Conservation (phyloP, 495 filamentous ascomycete genomes). For the Halenospora varia region DNA sequence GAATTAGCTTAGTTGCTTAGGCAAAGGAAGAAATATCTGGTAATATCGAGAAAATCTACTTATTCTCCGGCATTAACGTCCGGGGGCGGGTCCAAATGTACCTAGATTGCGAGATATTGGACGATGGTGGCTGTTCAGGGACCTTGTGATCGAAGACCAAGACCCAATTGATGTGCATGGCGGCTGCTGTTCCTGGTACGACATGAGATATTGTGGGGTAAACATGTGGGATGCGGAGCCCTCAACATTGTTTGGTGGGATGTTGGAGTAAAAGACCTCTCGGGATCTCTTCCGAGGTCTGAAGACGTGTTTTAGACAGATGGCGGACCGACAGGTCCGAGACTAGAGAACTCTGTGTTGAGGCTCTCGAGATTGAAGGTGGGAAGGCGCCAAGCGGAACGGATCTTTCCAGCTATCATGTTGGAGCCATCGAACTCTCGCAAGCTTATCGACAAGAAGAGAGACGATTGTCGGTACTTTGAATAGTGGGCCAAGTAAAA, state of each 20-base stretch:
- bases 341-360: neutral
- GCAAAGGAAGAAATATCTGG: neutral
- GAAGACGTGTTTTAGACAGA: neutral
- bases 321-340: neutral
- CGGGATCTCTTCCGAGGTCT: neutral
- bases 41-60: neutral
- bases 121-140: neutral
- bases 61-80: neutral
- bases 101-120: neutral
- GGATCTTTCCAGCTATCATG: neutral
- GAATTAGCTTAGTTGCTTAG: neutral
- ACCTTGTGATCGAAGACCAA: neutral
- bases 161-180: neutral
- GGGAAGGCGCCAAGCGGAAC: neutral
- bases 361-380: neutral
- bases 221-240: neutral
- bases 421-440: neutral
- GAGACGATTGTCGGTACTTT: neutral
- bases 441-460: neutral
- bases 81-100: neutral
- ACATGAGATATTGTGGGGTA: neutral
- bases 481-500: neutral
- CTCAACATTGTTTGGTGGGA: neutral
- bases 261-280: neutral
- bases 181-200: neutral